Evolutionary conservation across 2,329 filamentous ascomycete species (phyloP).

Genomic region (Scorias spongiosa): DNA sequence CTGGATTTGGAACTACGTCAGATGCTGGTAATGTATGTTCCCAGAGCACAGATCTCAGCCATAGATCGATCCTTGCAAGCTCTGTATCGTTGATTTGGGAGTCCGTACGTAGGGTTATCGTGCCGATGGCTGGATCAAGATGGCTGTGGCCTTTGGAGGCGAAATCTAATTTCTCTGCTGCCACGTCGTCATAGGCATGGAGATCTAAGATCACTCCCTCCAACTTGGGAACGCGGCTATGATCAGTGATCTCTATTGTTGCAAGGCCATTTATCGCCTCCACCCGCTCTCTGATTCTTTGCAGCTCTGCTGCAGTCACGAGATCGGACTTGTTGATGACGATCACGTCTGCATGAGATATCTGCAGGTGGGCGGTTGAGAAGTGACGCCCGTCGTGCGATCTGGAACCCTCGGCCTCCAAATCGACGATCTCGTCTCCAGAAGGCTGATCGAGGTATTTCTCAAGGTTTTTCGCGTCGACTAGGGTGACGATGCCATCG

Average conservation of each 20-base stretch:
- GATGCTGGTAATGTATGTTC: constrained; percentile 44
- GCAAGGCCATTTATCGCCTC: constrained; percentile 80
- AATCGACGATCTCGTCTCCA: constrained; percentile 14
- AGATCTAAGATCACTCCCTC: constrained; percentile 80
- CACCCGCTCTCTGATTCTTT: constrained; percentile 55
- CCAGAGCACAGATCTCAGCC: constrained; percentile 77
- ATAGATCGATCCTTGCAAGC: constrained; percentile 54
- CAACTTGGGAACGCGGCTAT: constrained; percentile 63
- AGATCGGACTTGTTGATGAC: constrained; percentile 90
- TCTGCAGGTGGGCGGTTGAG: constrained; percentile 89
- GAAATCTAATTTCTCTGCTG: constrained; percentile 48
- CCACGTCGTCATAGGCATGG: constrained; percentile 79
- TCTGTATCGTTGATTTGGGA: constrained; percentile 38
- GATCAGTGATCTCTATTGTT: constrained; percentile 65
- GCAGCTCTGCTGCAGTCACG: constrained; percentile 54
- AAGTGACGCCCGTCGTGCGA: constrained; percentile 47
- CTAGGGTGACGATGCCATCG: constrained; percentile 88
- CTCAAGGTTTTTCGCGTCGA: constrained; percentile 87
- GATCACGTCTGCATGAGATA: constrained; percentile 90
- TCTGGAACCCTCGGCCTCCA: constrained; percentile 36
- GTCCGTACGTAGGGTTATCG: constrained; percentile 56
- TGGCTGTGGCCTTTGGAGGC: constrained; percentile 71
- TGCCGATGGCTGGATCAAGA: constrained; percentile 79
- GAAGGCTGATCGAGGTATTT: constrained; percentile 58
- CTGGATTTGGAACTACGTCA: constrained; percentile 3